Conservation (phyloP, 805 yeast species). For the Candida sithepensis region DNA sequence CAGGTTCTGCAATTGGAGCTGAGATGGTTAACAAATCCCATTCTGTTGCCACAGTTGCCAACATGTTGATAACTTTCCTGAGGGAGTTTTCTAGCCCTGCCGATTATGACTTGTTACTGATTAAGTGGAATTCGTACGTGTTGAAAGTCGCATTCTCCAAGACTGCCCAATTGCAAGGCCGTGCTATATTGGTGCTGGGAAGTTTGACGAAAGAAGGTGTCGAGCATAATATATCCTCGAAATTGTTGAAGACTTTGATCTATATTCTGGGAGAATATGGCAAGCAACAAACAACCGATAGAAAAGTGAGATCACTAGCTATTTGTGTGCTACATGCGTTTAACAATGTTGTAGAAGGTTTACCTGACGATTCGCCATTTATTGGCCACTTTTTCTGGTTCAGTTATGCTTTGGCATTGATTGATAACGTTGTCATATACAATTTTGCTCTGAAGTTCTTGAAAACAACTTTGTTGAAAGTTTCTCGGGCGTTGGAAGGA, state of each 20-base stretch:
- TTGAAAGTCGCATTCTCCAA: conserved; percentile 57
- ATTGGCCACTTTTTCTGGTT: conserved; percentile 51
- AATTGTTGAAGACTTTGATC: conserved; percentile 22
- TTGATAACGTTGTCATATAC: conserved; percentile 26
- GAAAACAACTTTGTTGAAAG: conserved; percentile 32
- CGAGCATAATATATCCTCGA: conserved; percentile 44
- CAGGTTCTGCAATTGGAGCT: conserved; percentile 24
- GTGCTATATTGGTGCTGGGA: conserved; percentile 70
- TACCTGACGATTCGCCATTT: conserved; percentile 41
- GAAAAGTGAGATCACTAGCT: conserved; percentile 25
- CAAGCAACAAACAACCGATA: conserved; percentile 14
- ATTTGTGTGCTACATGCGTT: conserved; percentile 42
- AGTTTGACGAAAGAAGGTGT: conserved; percentile 62
- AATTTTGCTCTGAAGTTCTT: conserved; percentile 34
- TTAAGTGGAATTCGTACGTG: conserved; percentile 63
- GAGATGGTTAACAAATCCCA: conserved; percentile 39
- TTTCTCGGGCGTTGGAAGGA: conserved; percentile 30
- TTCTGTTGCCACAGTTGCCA: conserved; percentile 58
- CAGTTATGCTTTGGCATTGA: conserved; percentile 22
- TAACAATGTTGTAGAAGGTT: conserved; percentile 46
- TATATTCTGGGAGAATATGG: conserved; percentile 25
- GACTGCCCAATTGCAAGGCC: conserved; percentile 57
- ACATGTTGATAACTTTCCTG: conserved; percentile 49
- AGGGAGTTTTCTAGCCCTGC: conserved; percentile 43
- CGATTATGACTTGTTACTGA: conserved; percentile 52